A percentile compares a stretch with the other conserved stretches of the same genome.
Evolutionary conservation across 176 grass and related monocot genomes (phyloP).

Genomic region (Otatea glauca): DNA sequence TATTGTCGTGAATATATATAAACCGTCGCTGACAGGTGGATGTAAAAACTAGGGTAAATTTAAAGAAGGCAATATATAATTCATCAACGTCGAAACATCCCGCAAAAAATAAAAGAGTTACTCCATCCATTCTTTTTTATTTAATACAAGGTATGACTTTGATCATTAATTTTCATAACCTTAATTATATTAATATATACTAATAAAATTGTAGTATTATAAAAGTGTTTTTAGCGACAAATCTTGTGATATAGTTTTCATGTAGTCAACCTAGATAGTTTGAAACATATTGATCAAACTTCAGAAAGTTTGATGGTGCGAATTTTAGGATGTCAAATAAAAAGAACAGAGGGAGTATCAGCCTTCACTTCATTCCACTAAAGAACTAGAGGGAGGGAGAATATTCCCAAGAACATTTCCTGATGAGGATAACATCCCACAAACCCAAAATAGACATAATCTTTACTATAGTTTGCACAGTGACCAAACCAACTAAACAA

Average conservation of each 20-base stretch:
- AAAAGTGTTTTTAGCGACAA: no score
- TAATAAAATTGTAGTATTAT: no score
- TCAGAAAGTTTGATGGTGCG: no score
- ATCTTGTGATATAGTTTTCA: no score
- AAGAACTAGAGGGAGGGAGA: neutral
- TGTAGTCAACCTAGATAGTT: no score
- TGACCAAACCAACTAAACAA: slow-evolving; percentile 7
- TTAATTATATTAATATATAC: no score
- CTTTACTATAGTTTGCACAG: neutral
- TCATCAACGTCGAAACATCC: slow-evolving; percentile 7
- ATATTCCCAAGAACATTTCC: slow-evolving; percentile 15
- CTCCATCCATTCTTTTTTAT: no score
- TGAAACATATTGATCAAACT: no score
- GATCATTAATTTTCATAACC: no score
- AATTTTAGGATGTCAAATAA: no score
- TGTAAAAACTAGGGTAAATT: neutral
- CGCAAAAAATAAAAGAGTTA: neutral
- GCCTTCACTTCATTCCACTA: neutral
- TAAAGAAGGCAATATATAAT: neutral
- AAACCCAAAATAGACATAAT: neutral
- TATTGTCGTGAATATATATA: neutral
- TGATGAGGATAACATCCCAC: slow-evolving; percentile 1
- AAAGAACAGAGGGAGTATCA: no score
- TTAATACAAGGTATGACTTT: no score
- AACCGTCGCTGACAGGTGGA: neutral